phyloP scores from a whole-genome alignment of 2,329 filamentous ascomycete genomes.

The Claviceps fusiformis region DNA sequence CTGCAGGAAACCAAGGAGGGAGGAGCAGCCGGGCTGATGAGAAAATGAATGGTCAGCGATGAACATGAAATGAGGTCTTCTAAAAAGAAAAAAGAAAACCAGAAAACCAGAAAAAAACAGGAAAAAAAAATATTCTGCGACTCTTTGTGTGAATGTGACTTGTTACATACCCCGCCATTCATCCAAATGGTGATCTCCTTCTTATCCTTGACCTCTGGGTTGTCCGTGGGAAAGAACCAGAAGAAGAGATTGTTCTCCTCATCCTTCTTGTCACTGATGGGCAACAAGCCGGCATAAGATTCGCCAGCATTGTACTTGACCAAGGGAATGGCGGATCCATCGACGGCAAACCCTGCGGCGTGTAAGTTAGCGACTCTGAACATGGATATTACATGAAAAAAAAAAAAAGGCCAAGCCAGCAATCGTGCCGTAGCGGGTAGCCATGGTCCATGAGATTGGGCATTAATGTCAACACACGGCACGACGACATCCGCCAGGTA shows the following conservation, averaged over 20 bases:
- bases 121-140: conserved; percentile 4
- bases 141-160: neutral
- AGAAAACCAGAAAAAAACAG: no score
- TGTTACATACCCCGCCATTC: conserved; percentile 32
- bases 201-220: conserved; percentile 24
- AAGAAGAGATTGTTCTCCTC: conserved; percentile 46
- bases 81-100: neutral
- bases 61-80: neutral
- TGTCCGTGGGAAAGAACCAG: conserved; percentile 51
- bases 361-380: neutral
- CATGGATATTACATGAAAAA: no score
- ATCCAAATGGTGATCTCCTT: conserved; percentile 52
- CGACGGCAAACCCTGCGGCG: conserved; percentile 41
- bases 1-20: conserved; percentile 55
- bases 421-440: no score
- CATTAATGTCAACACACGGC: no score
- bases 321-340: conserved; percentile 48
- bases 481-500: neutral
- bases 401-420: no score
- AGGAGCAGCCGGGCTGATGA: conserved; percentile 37
- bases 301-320: conserved; percentile 50
- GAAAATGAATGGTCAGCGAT: neutral
- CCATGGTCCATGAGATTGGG: no score
- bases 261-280: conserved; percentile 32
- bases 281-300: conserved; percentile 44